Base-by-base conservation (phyloP, 495 filamentous ascomycete genomes). In the Podospora sp. region DNA sequence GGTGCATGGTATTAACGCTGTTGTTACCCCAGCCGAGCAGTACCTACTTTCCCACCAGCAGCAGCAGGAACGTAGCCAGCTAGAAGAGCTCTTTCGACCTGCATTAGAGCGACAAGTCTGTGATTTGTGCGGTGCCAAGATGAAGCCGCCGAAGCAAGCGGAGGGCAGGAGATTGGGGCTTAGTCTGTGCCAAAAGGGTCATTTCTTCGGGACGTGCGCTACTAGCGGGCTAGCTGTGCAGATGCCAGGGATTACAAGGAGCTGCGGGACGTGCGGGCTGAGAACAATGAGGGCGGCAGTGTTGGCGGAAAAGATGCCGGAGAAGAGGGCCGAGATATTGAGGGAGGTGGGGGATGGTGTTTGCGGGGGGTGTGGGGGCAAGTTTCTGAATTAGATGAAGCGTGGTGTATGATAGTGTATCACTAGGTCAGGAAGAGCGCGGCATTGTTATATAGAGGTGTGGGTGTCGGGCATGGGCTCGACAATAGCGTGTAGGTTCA, bases 281-380 rank as follows among this genome's bases (percentile, higher is more conserved):
- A 75, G 80, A 52, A 81, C 76, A 9, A 73, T 84, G 58, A 66
- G 78, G 29, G 58, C 77, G 1, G 74, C 71, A 51, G 58, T 69
- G 24, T 63, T 81, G 51, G 71, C 72, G 8, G 67, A 50, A 20
- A 77, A 76, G 62, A 63, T 75, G 29, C 61, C 56, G 27, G 58
- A 67, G 35, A 49, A 52, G 22, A 62, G 57, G 51, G 71, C 61
- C 11, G 71, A 69, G 20, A 67, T 82, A 11, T 62, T 69, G 60
- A 61, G 67, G 26, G 65, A 74, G 40, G 69, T 79, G 33, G 77
- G 73, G 9, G 72, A 72, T 0, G 77, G 79, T 21, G 50, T 75
- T 0, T 84, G 82, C 52, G 80, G 79, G 11, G 71, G 75, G 3
- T 84, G 82, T 63, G 79, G 80, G 2, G 82, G 82, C 12, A 84